These are phyloP conservation scores for Acmispon strigosus DNA, from an alignment of 306 rosid genomes.

Conservation along the genomic window DNA sequence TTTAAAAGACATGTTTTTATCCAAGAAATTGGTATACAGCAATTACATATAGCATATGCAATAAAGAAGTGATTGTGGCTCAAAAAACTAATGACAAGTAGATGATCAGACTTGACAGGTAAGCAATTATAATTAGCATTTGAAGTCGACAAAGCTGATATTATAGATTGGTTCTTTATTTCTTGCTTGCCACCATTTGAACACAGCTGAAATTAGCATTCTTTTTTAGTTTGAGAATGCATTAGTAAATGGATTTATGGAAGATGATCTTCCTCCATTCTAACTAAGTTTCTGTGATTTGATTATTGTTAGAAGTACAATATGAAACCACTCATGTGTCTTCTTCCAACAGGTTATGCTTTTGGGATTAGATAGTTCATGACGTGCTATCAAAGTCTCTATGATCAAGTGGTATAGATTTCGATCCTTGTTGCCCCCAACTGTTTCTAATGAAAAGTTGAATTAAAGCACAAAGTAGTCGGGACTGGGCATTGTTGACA, in stretches of 20 bases:
- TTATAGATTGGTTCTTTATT: neutral
- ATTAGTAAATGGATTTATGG: neutral
- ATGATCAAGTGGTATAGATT: too few species aligned
- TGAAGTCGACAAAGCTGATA: neutral
- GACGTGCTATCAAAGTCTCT: too few species aligned
- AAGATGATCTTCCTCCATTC: neutral
- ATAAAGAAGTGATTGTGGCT: slow-evolving; percentile 27
- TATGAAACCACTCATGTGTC: too few species aligned
- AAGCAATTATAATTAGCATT: neutral
- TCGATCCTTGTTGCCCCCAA: too few species aligned
- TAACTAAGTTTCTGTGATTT: too few species aligned
- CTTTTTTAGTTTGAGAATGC: neutral
- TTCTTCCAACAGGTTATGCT: too few species aligned
- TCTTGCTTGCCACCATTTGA: slow-evolving; percentile 26
- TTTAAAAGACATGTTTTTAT: neutral
- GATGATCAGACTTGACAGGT: slow-evolving; percentile 19
- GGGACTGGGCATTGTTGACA: too few species aligned
- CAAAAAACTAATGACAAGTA: slow-evolving; percentile 19
- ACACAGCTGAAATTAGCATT: slow-evolving; percentile 8
- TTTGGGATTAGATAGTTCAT: too few species aligned
- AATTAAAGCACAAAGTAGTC: too few species aligned
- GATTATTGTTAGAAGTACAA: too few species aligned
- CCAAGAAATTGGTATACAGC: neutral
- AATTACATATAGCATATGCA: slow-evolving; percentile 3
- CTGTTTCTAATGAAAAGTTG: too few species aligned